These are phyloP conservation scores for Suhomyces kunorum DNA, from an alignment of 1,139 yeast genomes.

Conservation along the genomic window DNA sequence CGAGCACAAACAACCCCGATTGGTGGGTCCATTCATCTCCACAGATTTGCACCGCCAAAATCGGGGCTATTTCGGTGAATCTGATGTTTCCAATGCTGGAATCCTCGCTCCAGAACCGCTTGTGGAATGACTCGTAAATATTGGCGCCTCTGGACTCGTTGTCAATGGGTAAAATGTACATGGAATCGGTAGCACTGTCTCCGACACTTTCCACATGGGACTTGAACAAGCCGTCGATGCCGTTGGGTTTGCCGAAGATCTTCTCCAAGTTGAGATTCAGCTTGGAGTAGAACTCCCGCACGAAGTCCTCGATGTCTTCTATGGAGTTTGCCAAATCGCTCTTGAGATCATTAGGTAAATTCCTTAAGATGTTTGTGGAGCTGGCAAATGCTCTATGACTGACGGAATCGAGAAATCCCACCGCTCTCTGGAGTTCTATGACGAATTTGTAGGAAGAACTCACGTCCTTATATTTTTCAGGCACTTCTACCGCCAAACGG, in stretches of 20 bases:
- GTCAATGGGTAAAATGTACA: slow-evolving; percentile 38
- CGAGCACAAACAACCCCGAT: slow-evolving; percentile 19
- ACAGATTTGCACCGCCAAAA: slow-evolving; percentile 36
- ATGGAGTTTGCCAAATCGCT: slow-evolving; percentile 22
- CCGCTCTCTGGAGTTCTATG: slow-evolving; percentile 25
- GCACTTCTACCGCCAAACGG: slow-evolving; percentile 9
- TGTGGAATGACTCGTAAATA: slow-evolving; percentile 36
- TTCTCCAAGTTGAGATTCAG: slow-evolving; percentile 19
- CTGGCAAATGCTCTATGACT: slow-evolving; percentile 27
- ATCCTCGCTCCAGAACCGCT: slow-evolving; percentile 40
- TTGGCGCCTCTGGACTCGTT: slow-evolving; percentile 30
- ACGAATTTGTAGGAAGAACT: slow-evolving; percentile 20
- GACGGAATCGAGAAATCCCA: slow-evolving; percentile 22
- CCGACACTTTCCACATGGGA: slow-evolving; percentile 29
- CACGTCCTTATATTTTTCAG: slow-evolving; percentile 12
- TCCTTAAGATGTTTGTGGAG: slow-evolving; percentile 21
- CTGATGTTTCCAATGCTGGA: slow-evolving; percentile 33
- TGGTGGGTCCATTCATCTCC: slow-evolving; percentile 23
- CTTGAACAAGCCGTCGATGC: slow-evolving; percentile 21
- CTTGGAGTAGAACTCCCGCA: slow-evolving; percentile 27
- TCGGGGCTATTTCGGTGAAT: slow-evolving; percentile 31
- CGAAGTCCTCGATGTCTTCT: slow-evolving; percentile 36
- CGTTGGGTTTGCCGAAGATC: slow-evolving; percentile 15
- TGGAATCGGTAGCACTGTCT: slow-evolving; percentile 29
- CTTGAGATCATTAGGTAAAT: slow-evolving; percentile 28